Base-by-base conservation (phyloP, 441 rosid genomes). In the Bruguiera hainesii region DNA sequence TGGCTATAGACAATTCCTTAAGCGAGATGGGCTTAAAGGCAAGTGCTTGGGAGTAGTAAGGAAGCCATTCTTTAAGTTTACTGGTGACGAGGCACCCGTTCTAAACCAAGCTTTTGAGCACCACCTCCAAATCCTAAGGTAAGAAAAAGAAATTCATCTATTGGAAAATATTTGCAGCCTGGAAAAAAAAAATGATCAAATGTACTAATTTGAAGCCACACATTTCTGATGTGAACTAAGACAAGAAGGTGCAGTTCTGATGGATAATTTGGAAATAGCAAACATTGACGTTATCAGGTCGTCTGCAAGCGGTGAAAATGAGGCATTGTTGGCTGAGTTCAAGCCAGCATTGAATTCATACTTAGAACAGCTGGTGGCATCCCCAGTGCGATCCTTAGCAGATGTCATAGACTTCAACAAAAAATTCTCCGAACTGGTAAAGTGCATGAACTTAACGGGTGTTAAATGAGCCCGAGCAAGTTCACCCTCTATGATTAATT, bases 311-410 rank as follows among this genome's bases (percentile, higher is more conserved):
- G 88, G 85, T 0, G 89, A 87, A 82, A 58, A 48, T 3, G 28
- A 8, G 26, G 85, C 86, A 33, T 10, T 74, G 46, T 2, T 81
- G 48, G 89, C 87, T 0, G 93, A 88, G 87, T 87, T 91, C 77
- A 86, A 89, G 68, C 60, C 81, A 35, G 67, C 80, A 16, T 62
- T 91, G 5, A 87, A 89, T 67, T 60, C 74, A 15, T 86, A 89
- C 67, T 80, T 89, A 26, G 63, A 69, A 51, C 79, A 73, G 49
- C 68, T 89, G 63, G 85, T 80, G 65, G 62, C 58, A 51, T 87
- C 91, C 42, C 91, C 91, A 3, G 89, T 84, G 63, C 77, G 82
- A 70, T 79, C 92, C 61, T 72, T 87, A 70, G 88, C 89, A 25
- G 92, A 83, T 33, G 70, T 83, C 48, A 89, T 87, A 64, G 86